These are phyloP conservation scores for Chaetomium fimeti DNA, from an alignment of 495 filamentous ascomycete genomes.

Conservation along the genomic window DNA sequence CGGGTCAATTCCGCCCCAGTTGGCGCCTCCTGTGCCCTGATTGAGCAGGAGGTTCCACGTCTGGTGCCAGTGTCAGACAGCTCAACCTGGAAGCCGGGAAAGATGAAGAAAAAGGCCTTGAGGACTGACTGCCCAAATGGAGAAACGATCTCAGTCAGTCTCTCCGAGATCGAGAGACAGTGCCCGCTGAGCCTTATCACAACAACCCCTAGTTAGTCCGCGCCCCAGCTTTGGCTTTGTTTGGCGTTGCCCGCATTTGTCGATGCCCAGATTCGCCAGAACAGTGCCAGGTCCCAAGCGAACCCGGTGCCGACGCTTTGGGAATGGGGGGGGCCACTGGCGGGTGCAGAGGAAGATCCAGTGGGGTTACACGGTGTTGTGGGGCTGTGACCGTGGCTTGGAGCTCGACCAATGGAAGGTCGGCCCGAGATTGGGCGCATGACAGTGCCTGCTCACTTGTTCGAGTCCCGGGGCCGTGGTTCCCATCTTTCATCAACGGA, in stretches of 20 bases:
- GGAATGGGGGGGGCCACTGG: too few species aligned
- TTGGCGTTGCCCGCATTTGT: neutral
- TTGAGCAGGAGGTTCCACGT: neutral
- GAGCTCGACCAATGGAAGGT: neutral
- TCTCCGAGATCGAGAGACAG: neutral
- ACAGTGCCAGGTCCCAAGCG: neutral
- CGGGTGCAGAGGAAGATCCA: neutral
- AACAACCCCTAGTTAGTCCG: too few species aligned
- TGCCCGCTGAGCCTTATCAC: neutral
- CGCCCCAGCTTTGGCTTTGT: neutral
- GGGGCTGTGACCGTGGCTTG: neutral
- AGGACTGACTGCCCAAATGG: neutral
- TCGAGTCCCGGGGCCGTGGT: neutral
- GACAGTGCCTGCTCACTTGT: neutral
- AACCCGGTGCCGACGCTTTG: conserved; percentile 14
- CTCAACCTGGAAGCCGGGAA: too few species aligned
- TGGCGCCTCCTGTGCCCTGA: neutral
- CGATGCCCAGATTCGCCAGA: neutral
- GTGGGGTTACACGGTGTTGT: neutral
- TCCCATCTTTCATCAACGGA: neutral
- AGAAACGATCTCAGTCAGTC: neutral
- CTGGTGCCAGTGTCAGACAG: too few species aligned
- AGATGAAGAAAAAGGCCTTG: too few species aligned
- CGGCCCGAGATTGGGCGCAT: neutral
- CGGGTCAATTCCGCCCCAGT: neutral